Evolutionary conservation across 2,329 filamentous ascomycete genomes (phyloP), one percentile per base, ranked within the genome.

Genomic region (Monilinia polystroma): DNA sequence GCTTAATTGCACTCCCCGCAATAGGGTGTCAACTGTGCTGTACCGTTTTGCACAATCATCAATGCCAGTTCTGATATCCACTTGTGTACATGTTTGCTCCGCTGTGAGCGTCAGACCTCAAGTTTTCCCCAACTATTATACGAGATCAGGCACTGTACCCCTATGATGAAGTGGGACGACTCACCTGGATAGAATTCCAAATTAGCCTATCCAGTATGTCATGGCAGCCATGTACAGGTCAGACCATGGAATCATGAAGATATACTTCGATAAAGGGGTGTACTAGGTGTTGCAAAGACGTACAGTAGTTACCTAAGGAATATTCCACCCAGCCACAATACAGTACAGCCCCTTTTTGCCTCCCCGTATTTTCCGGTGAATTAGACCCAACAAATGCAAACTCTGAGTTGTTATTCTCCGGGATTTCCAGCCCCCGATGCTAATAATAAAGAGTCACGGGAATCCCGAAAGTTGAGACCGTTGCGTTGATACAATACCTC

Each of bases 291-390:
- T 35, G 32, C 32, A 35, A 35, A 35, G 32, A 35, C 14, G 43
- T 47, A 12, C 6, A 47, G 43, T 20, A 20, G 6, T 58, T 45
- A 45, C 56, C 41, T 49, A 35, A 59, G 32, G 11, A 23, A 47
- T 49, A 11, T n/a, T 16, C 26, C 41, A 49, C 29, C 29, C 20
- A 38, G 57, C 57, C 45, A 16, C 45, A 60, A 6, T 20, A 18
- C 56, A 35, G 32, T 20, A 60, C 47, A 18, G 57, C 57, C 57
- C 57, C 57, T 49, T 49, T 49, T 60, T n/a, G 57, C 57, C 43
- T 60, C 45, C 57, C 43, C 29, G 20, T 49, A 23, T 49, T 6
- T 20, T 6, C 26, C 1, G 14, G 20, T 49, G 43, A 14, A 20
- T 45, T 18, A 23, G 53, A 49, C 20, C 29, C 29, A 49, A 16